Percentiles rank a stretch among this genome's conserved stretches.
phyloP scores from a whole-genome alignment of 805 yeast species.

The Wickerhamomyces tratensis region DNA sequence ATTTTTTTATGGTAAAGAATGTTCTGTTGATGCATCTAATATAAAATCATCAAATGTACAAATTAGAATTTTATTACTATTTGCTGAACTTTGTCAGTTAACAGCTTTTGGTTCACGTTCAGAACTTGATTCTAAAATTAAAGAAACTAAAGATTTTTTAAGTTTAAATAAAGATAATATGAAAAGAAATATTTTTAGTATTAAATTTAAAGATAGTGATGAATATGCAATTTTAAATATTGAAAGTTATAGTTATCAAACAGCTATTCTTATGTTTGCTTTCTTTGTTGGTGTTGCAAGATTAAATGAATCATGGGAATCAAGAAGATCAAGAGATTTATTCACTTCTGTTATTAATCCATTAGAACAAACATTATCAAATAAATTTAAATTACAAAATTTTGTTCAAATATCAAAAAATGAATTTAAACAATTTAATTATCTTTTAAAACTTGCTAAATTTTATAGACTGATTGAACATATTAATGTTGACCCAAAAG shows the following conservation, averaged over 20 bases:
- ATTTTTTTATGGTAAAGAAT: neutral
- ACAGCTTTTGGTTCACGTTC: neutral
- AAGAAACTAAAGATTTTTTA: neutral
- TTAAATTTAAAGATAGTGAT: too few relatives aligned
- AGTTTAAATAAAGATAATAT: neutral
- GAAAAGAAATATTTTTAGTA: neutral
- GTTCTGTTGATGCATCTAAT: too few relatives aligned
- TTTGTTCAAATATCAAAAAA: neutral
- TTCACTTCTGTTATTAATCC: neutral
- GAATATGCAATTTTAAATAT: neutral
- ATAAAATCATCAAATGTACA: neutral
- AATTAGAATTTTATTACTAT: too few relatives aligned
- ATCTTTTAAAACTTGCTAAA: neutral
- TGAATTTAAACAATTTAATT: neutral
- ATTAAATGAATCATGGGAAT: constrained; percentile 11
- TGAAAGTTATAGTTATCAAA: constrained; percentile 2
- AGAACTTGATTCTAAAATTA: neutral
- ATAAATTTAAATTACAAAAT: neutral
- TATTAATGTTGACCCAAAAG: constrained; percentile 2
- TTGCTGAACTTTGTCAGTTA: neutral
- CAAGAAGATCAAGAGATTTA: constrained; percentile 9
- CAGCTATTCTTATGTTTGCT: constrained; percentile 3
- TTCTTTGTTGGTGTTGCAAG: constrained; percentile 6
- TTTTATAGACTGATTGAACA: constrained; percentile 10
- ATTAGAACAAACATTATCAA: constrained; percentile 1